Percentiles rank a stretch among this genome's conserved stretches.
Evolutionary conservation across 345 rosid species (phyloP).

Genomic region (Eucalyptus melliodora): DNA sequence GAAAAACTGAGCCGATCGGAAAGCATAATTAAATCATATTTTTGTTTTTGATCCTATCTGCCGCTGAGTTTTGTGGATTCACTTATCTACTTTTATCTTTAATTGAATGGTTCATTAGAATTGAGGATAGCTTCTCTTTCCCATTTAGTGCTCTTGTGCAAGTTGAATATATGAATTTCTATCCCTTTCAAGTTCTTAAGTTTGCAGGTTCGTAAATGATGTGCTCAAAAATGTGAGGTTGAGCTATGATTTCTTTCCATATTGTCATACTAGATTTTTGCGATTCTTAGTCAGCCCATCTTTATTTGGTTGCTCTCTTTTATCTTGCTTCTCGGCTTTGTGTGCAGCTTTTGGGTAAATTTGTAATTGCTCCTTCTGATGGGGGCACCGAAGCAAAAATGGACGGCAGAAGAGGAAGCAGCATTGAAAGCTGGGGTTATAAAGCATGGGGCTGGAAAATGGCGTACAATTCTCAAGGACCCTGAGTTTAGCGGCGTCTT

Average conservation of each 20-base stretch:
- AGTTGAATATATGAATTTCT: background rate
- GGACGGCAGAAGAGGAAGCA: conserved; percentile 97
- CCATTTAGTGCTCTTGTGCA: background rate
- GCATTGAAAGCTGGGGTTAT: conserved; percentile 88
- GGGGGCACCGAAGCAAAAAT: conserved; percentile 99
- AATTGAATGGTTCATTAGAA: background rate
- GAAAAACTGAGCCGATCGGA: background rate
- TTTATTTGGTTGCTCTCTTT: background rate
- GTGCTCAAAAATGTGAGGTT: background rate
- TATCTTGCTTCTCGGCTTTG: background rate
- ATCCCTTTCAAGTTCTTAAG: background rate
- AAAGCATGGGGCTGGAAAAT: conserved; percentile 97
- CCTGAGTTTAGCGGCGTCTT: conserved; percentile 84
- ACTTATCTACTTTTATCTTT: background rate
- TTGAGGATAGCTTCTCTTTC: background rate
- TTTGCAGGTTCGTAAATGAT: background rate
- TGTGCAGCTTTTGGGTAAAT: background rate
- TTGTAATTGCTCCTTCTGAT: conserved; percentile 11
- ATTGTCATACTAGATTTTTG: background rate
- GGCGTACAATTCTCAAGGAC: conserved; percentile 97
- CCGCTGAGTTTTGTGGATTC: background rate
- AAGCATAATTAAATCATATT: background rate
- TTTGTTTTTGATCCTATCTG: background rate
- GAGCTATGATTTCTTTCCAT: background rate
- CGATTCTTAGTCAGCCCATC: background rate